Percentiles rank a stretch among this genome's conserved stretches.
Conservation (phyloP, 1,284 basidiomycete genomes). For the Pseudozyma sp. region DNA sequence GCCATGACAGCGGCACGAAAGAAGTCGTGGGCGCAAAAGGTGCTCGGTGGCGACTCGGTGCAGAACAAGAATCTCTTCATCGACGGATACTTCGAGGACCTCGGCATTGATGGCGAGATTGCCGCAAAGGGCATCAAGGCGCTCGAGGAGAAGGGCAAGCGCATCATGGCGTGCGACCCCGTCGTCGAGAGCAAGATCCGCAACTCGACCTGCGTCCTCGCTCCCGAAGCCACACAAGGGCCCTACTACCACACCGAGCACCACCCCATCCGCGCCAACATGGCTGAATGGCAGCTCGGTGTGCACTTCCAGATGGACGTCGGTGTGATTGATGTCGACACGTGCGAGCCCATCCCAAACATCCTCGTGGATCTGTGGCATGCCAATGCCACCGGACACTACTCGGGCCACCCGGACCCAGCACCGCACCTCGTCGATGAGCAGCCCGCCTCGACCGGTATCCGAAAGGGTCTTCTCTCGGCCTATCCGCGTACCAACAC, state of each 20-base stretch:
- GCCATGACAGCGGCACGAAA: slow-evolving; percentile 67
- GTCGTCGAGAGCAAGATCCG: slow-evolving; percentile 63
- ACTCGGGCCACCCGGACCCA: slow-evolving; percentile 71
- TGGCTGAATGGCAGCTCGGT: slow-evolving; percentile 73
- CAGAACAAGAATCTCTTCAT: slow-evolving; percentile 68
- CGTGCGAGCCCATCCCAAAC: slow-evolving; percentile 77
- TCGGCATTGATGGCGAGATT: slow-evolving; percentile 46
- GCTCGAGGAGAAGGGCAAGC: slow-evolving; percentile 56
- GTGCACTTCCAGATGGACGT: slow-evolving; percentile 75
- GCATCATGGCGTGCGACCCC: slow-evolving; percentile 65
- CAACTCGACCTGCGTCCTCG: slow-evolving; percentile 69
- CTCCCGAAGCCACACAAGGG: slow-evolving; percentile 71
- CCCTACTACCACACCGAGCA: slow-evolving; percentile 72
- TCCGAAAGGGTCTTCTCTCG: slow-evolving; percentile 68
- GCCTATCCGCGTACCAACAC: slow-evolving; percentile 70
- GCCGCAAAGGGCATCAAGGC: slow-evolving; percentile 46
- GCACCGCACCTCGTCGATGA: slow-evolving; percentile 68
- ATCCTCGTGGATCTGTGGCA: slow-evolving; percentile 80
- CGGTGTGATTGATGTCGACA: slow-evolving; percentile 79
- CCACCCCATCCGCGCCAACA: slow-evolving; percentile 72
- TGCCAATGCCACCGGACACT: slow-evolving; percentile 68
- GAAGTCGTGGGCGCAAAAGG: slow-evolving; percentile 60
- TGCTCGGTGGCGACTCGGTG: slow-evolving; percentile 58
- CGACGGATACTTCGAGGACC: slow-evolving; percentile 65
- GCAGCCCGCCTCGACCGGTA: slow-evolving; percentile 65